phyloP scores from a whole-genome alignment of 495 filamentous ascomycete genomes.

The Penicillium paradoxum region DNA sequence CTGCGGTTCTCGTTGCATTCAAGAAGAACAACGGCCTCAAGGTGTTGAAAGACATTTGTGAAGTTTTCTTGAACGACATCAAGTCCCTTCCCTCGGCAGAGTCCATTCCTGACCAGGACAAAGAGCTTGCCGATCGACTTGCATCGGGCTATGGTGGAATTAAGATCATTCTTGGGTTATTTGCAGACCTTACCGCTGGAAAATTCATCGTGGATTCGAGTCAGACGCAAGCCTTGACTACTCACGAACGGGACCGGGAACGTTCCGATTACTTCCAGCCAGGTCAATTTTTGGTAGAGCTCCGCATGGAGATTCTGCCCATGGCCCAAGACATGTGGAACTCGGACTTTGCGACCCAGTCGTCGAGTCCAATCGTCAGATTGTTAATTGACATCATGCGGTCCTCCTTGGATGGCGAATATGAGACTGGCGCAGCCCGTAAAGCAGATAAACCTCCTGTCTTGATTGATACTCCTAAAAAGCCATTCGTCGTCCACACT shows the following conservation, averaged over 20 bases:
- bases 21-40: slow-evolving; percentile 74
- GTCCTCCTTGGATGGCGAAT: slow-evolving; percentile 69
- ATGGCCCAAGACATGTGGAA: slow-evolving; percentile 80
- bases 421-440: slow-evolving; percentile 62
- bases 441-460: slow-evolving; percentile 50
- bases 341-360: slow-evolving; percentile 61
- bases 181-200: slow-evolving; percentile 64
- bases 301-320: slow-evolving; percentile 78
- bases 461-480: slow-evolving; percentile 30
- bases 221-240: slow-evolving; percentile 58
- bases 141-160: slow-evolving; percentile 62
- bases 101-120: slow-evolving; percentile 34
- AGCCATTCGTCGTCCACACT: slow-evolving; percentile 44
- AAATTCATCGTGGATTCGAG: slow-evolving; percentile 74
- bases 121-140: slow-evolving; percentile 45
- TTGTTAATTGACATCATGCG: slow-evolving; percentile 79
- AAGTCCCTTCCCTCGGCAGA: slow-evolving; percentile 38
- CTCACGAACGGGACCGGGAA: slow-evolving; percentile 49
- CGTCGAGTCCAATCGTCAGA: slow-evolving; percentile 67
- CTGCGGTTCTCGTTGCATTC: slow-evolving; percentile 78
- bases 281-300: slow-evolving; percentile 79
- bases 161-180: slow-evolving; percentile 80
- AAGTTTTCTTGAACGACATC: slow-evolving; percentile 67
- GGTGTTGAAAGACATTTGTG: slow-evolving; percentile 65
- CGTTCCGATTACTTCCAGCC: slow-evolving; percentile 64